Percentiles rank a stretch among this genome's conserved stretches.
Conservation (phyloP, 2,329 filamentous ascomycete genomes). For the Sporothrix brasiliensis region DNA sequence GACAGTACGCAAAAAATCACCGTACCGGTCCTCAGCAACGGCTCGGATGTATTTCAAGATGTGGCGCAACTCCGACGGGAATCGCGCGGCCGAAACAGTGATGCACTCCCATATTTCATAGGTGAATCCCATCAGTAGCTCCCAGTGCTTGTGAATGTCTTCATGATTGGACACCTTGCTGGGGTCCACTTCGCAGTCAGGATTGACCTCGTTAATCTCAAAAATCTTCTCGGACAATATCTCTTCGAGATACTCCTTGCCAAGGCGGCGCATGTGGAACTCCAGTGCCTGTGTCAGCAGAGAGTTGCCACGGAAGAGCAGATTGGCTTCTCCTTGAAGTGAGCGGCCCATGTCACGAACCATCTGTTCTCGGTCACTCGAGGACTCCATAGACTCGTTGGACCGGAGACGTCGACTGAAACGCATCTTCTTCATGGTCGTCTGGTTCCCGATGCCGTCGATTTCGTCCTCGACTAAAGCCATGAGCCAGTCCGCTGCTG, state of each 20-base stretch:
- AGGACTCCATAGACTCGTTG: conserved; percentile 66
- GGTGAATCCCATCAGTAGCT: conserved; percentile 72
- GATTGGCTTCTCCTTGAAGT: conserved; percentile 83
- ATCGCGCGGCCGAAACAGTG: conserved; percentile 68
- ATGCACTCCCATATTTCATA: conserved; percentile 87
- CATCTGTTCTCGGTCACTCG: conserved; percentile 68
- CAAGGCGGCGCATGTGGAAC: conserved; percentile 91
- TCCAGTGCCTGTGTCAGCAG: conserved; percentile 91
- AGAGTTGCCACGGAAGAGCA: conserved; percentile 94
- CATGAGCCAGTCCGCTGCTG: conserved; percentile 86
- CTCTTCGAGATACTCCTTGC: conserved; percentile 89
- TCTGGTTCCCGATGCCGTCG: conserved; percentile 84
- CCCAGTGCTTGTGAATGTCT: conserved; percentile 83
- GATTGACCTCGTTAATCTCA: conserved; percentile 88
- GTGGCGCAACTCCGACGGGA: conserved; percentile 78
- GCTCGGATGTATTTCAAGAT: conserved; percentile 90
- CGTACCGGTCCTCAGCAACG: conserved; percentile 91
- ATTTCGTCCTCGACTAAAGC: conserved; percentile 95
- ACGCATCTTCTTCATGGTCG: conserved; percentile 70
- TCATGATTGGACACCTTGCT: conserved; percentile 68
- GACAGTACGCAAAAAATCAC: conserved; percentile 86
- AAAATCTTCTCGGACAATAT: conserved; percentile 81
- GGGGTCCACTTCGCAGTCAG: conserved; percentile 93
- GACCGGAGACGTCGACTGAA: conserved; percentile 73
- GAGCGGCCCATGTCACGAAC: conserved; percentile 79